phyloP scores from a whole-genome alignment of 2,329 filamentous ascomycete species.

The Trichoderma hamatum region DNA sequence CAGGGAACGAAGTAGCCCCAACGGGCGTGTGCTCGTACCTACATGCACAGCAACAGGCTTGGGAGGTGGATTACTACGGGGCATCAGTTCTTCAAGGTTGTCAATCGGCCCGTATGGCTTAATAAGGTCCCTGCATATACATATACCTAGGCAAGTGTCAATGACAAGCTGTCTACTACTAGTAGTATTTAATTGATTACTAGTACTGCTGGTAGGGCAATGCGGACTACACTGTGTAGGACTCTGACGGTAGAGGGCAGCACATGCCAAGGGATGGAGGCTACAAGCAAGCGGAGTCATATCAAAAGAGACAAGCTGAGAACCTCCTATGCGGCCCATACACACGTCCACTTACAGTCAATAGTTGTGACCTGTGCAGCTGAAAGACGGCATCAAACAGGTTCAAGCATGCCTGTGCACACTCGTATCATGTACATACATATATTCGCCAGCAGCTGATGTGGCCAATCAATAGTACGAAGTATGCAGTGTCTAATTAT shows the following conservation, averaged over 20 bases:
- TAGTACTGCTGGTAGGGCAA: no score
- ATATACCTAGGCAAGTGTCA: not conserved
- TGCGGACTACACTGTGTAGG: no score
- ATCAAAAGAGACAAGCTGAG: not conserved
- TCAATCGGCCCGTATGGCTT: constrained; percentile 17
- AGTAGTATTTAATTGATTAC: no score
- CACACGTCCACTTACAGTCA: no score
- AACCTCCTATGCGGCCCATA: no score
- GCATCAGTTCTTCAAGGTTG: not conserved
- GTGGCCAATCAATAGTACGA: not conserved
- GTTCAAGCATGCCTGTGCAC: no score
- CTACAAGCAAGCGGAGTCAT: not conserved
- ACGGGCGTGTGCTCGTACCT: not conserved
- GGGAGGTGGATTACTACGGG: not conserved
- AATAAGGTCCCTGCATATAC: not conserved
- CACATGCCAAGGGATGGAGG: no score
- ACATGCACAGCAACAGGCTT: not conserved
- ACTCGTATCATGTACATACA: not conserved
- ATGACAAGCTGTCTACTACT: not conserved
- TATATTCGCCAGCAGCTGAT: not conserved
- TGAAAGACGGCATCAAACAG: not conserved
- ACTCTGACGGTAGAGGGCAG: no score
- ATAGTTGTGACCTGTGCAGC: no score
- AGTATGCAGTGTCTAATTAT: not conserved
- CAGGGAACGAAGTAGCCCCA: not conserved